Percentiles rank a stretch among this genome's conserved stretches.
Conservation (phyloP, 1,139 yeast species). For the Blastobotrys aristatus region DNA sequence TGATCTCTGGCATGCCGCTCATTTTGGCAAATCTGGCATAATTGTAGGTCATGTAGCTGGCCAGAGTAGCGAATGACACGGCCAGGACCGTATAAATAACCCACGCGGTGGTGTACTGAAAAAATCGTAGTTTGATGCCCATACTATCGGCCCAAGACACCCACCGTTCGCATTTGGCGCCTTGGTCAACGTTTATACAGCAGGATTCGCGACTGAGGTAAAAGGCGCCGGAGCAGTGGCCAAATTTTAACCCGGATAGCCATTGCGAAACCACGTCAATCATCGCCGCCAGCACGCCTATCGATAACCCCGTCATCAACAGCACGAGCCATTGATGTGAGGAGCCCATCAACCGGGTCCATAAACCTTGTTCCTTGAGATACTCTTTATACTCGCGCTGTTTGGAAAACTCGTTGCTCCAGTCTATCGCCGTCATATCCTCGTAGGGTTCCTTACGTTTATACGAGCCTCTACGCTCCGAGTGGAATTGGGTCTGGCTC, state of each 20-base stretch:
- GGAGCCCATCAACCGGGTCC: conserved; percentile 14
- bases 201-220: conserved; percentile 38
- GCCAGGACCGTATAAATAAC: conserved; percentile 37
- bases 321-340: conserved; percentile 51
- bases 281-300: conserved; percentile 56
- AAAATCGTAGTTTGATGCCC: conserved; percentile 25
- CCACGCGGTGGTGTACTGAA: conserved; percentile 34
- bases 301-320: conserved; percentile 48
- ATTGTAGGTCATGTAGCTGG: conserved; percentile 36
- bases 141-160: conserved; percentile 37
- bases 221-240: conserved; percentile 41
- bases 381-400: conserved; percentile 24
- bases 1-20: conserved; percentile 70
- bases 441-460: conserved; percentile 25
- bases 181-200: conserved; percentile 31
- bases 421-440: conserved; percentile 38
- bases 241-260: conserved; percentile 57
- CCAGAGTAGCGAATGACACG: conserved; percentile 29
- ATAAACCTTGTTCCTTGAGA: conserved; percentile 18
- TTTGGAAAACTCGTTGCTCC: conserved; percentile 39
- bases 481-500: neutral
- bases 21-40: conserved; percentile 46
- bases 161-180: conserved; percentile 40
- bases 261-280: conserved; percentile 59
- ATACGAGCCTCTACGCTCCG: neutral